phyloP scores from a whole-genome alignment of 306 rosid species.

The Echinosophora koreensis region DNA sequence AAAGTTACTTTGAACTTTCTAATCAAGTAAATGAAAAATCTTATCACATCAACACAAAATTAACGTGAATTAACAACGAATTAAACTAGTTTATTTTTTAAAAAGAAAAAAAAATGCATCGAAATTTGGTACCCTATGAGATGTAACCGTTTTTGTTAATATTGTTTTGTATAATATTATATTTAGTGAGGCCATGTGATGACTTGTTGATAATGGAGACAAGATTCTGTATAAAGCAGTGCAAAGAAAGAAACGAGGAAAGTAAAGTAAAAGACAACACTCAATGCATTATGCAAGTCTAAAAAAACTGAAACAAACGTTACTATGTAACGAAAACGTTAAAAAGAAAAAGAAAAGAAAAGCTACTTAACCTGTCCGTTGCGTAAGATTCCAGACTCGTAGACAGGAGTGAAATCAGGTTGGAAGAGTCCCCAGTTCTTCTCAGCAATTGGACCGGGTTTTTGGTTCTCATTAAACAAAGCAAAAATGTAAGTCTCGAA shows the following conservation, averaged over 20 bases:
- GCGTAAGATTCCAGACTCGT: conserved; percentile 67
- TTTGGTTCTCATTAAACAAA: conserved; percentile 81
- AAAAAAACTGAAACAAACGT: background rate
- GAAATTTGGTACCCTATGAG: background rate
- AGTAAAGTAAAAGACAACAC: conserved; percentile 16
- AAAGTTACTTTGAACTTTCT: background rate
- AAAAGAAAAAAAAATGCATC: background rate
- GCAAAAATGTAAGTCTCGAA: conserved; percentile 79
- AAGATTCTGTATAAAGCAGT: background rate
- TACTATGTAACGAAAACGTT: too few relatives aligned
- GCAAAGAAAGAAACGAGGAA: background rate
- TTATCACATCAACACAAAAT: background rate
- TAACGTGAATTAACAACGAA: background rate
- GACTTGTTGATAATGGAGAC: background rate
- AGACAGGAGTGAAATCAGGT: conserved; percentile 83
- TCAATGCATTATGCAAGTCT: background rate
- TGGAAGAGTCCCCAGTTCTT: conserved; percentile 83
- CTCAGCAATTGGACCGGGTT: conserved; percentile 91
- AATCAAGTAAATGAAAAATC: background rate
- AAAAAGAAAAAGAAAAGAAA: background rate
- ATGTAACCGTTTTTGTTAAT: background rate
- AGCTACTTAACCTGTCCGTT: conserved; percentile 49
- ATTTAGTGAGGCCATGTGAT: background rate
- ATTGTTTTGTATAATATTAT: background rate
- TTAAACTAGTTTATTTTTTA: background rate